Evolutionary conservation across 371 early-diverging fungal genomes (phyloP).

Genomic region (Amoeboaphelidium protococcarum): DNA sequence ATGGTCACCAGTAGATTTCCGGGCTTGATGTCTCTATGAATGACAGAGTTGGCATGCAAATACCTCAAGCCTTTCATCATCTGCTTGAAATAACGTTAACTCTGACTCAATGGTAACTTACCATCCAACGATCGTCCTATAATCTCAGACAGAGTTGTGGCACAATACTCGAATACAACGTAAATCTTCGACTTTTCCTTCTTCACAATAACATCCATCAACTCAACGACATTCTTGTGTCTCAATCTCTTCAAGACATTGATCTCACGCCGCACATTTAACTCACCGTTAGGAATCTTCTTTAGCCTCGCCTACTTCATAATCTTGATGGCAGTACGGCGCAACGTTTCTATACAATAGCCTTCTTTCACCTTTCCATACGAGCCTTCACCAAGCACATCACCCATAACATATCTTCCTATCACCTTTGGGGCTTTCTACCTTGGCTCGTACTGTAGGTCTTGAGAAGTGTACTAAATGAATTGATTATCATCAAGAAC

Average conservation of each 20-base stretch:
- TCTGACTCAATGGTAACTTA: slow-evolving; percentile 7
- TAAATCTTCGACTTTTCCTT: slow-evolving; percentile 12
- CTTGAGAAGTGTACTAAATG: background rate
- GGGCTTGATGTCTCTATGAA: slow-evolving; percentile 40
- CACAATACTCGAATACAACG: slow-evolving; percentile 17
- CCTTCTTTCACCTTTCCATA: slow-evolving; percentile 31
- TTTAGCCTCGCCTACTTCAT: slow-evolving; percentile 17
- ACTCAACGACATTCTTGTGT: slow-evolving; percentile 16
- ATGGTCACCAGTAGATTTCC: slow-evolving; percentile 30
- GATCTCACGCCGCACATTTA: slow-evolving; percentile 26
- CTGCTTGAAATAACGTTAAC: slow-evolving; percentile 18
- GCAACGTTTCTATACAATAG: slow-evolving; percentile 18
- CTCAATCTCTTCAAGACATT: slow-evolving; percentile 20
- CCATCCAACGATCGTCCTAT: slow-evolving; percentile 13
- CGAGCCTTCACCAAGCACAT: slow-evolving; percentile 6
- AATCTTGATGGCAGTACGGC: slow-evolving; percentile 24
- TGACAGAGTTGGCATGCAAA: slow-evolving; percentile 23
- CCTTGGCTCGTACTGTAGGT: background rate
- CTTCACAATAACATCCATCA: slow-evolving; percentile 28
- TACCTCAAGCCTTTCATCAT: slow-evolving; percentile 19
- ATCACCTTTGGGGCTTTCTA: background rate
- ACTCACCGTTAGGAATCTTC: slow-evolving; percentile 17
- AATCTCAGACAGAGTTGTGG: slow-evolving; percentile 17
- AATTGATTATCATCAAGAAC: no score
- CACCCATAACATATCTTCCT: background rate